A percentile compares a stretch with the other conserved stretches of the same genome.
Conservation (phyloP, 1,139 yeast species). For the Candida albicans region DNA sequence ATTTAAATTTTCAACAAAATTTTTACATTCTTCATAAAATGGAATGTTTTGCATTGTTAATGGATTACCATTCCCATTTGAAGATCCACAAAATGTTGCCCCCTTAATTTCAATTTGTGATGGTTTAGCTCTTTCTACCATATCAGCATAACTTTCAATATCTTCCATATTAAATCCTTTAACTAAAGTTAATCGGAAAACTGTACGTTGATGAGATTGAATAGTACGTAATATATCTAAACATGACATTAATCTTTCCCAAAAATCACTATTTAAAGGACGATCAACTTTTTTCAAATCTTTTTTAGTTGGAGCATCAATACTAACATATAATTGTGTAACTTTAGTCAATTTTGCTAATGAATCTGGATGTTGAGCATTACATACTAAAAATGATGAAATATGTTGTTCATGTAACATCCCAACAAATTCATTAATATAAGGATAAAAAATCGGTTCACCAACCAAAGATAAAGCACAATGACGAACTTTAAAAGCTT, state of each 20-base stretch:
- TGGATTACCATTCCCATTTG: slow-evolving; percentile 78
- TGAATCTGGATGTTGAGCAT: slow-evolving; percentile 93
- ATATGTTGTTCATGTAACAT: slow-evolving; percentile 78
- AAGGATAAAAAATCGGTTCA: slow-evolving; percentile 91
- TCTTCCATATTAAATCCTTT: slow-evolving; percentile 90
- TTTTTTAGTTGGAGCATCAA: slow-evolving; percentile 84
- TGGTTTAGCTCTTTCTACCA: slow-evolving; percentile 80
- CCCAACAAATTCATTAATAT: slow-evolving; percentile 79
- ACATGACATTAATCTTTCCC: slow-evolving; percentile 85
- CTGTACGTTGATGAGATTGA: slow-evolving; percentile 84
- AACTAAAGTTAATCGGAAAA: slow-evolving; percentile 84
- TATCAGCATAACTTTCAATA: slow-evolving; percentile 81
- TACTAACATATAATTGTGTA: slow-evolving; percentile 88
- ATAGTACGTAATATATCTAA: slow-evolving; percentile 72
- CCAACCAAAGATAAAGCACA: slow-evolving; percentile 93
- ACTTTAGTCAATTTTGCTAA: slow-evolving; percentile 68
- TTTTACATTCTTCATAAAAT: slow-evolving; percentile 85
- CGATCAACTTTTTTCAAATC: slow-evolving; percentile 83
- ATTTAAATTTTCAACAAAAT: slow-evolving; percentile 64
- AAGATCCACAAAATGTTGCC: slow-evolving; percentile 90
- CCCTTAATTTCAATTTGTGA: slow-evolving; percentile 92
- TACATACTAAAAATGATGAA: slow-evolving; percentile 87
- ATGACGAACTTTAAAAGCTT: slow-evolving; percentile 84
- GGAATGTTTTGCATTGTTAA: slow-evolving; percentile 95
- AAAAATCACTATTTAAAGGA: slow-evolving; percentile 85